Conservation (phyloP, 1,284 basidiomycete genomes). For the Cystobasidiaceae sp. region DNA sequence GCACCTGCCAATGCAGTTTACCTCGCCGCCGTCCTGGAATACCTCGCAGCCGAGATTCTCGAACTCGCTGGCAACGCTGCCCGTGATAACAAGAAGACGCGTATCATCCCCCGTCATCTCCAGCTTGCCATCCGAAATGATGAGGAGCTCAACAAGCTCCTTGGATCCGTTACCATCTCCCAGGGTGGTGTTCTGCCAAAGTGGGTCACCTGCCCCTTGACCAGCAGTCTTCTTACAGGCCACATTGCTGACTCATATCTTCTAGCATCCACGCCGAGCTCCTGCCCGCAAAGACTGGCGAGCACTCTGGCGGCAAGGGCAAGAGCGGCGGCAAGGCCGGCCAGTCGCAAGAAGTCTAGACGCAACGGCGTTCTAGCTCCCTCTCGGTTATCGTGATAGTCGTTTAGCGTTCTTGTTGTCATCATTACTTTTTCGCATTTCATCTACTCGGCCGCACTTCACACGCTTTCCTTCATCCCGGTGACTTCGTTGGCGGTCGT, state of each 20-base stretch:
- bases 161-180: slow-evolving; percentile 79
- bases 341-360: slow-evolving; percentile 45
- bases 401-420: neutral
- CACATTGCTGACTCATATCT: neutral
- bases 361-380: neutral
- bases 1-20: slow-evolving; percentile 64
- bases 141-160: slow-evolving; percentile 60
- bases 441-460: no score
- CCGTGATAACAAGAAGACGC: slow-evolving; percentile 71
- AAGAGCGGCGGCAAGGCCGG: slow-evolving; percentile 51
- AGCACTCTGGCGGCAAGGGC: slow-evolving; percentile 12
- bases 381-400: neutral
- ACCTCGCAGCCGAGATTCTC: slow-evolving; percentile 78
- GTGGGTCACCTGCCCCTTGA: neutral
- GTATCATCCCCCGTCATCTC: slow-evolving; percentile 84
- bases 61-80: slow-evolving; percentile 73
- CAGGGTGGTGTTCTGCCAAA: slow-evolving; percentile 82
- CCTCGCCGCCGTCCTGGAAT: slow-evolving; percentile 75
- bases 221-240: neutral
- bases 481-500: no score
- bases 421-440: neutral
- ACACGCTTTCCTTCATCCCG: no score
- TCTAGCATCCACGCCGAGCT: slow-evolving; percentile 59
- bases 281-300: slow-evolving; percentile 59
- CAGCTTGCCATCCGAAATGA: slow-evolving; percentile 69